A percentile compares a stretch with the other conserved stretches of the same genome.
phyloP scores from a whole-genome alignment of 129 eudicot species.

The Artemisia argyi region DNA sequence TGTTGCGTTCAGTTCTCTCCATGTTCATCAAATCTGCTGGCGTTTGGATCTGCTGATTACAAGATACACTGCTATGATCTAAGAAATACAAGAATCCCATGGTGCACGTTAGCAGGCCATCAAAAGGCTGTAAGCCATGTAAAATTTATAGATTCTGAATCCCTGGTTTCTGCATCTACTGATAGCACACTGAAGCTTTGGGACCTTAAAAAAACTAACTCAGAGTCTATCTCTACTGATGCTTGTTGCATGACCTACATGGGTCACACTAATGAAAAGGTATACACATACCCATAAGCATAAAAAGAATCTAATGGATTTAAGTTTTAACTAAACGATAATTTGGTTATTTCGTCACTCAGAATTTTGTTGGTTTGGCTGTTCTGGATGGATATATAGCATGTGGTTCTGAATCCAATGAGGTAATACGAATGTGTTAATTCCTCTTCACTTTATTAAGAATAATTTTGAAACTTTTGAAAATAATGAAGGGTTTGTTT shows the following conservation, averaged over 20 bases:
- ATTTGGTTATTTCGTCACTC: slow-evolving; percentile 1
- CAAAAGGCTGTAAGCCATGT: slow-evolving; percentile 61
- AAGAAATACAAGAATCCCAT: slow-evolving; percentile 48
- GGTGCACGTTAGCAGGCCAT: slow-evolving; percentile 62
- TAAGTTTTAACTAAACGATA: too few relatives aligned
- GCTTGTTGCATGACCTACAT: slow-evolving; percentile 57
- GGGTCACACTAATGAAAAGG: slow-evolving; percentile 75
- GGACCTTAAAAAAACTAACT: slow-evolving; percentile 57
- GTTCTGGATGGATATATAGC: slow-evolving; percentile 71
- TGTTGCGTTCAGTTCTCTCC: slow-evolving; percentile 72
- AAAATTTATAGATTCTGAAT: slow-evolving; percentile 51
- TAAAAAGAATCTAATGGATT: too few relatives aligned
- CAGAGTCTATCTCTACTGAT: slow-evolving; percentile 23
- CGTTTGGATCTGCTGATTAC: slow-evolving; percentile 60
- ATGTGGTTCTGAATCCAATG: slow-evolving; percentile 82
- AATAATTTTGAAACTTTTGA: background rate
- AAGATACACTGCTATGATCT: slow-evolving; percentile 61
- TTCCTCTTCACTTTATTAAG: background rate
- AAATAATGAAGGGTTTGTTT: background rate
- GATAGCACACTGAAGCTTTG: slow-evolving; percentile 73
- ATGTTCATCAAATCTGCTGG: slow-evolving; percentile 49
- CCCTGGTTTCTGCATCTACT: slow-evolving; percentile 70
- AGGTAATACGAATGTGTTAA: slow-evolving; percentile 34
- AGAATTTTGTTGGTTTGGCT: slow-evolving; percentile 79
- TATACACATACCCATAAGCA: too few relatives aligned